Conservation (phyloP, 2,329 filamentous ascomycete species). For the Ophiostoma australiae region DNA sequence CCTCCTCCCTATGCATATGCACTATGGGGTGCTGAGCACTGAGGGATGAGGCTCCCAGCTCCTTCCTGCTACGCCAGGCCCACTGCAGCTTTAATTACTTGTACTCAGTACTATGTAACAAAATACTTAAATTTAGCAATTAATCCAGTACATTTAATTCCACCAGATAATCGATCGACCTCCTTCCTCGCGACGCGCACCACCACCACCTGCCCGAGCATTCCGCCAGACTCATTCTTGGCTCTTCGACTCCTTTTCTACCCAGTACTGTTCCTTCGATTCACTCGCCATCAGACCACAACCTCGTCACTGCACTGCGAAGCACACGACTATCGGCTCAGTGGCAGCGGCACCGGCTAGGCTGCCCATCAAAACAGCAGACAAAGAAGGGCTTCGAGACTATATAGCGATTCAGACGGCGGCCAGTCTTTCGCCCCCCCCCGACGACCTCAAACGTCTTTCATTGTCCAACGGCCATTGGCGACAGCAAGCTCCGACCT, state of each 20-base stretch:
- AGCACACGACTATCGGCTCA: background rate
- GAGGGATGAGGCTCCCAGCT: background rate
- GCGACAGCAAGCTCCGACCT: background rate
- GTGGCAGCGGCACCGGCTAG: background rate
- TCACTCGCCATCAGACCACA: background rate
- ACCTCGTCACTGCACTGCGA: background rate
- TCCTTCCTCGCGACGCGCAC: slow-evolving; percentile 4
- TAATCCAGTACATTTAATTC: background rate
- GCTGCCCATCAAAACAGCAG: background rate
- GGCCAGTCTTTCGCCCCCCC: background rate
- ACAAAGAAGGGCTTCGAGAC: background rate
- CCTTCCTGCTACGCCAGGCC: background rate
- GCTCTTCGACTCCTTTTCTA: background rate
- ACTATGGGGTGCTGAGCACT: background rate
- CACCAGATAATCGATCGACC: background rate
- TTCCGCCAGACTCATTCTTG: background rate
- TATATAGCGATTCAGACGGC: background rate
- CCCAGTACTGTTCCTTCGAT: background rate
- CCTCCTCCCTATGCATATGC: background rate
- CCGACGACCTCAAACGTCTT: background rate
- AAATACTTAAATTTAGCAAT: background rate
- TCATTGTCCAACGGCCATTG: too few relatives aligned
- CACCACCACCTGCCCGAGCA: background rate
- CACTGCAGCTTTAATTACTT: background rate
- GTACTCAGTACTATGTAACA: too few relatives aligned